Evolutionary conservation across 805 yeast species (phyloP).

Genomic region (Brettanomyces naardenensis): DNA sequence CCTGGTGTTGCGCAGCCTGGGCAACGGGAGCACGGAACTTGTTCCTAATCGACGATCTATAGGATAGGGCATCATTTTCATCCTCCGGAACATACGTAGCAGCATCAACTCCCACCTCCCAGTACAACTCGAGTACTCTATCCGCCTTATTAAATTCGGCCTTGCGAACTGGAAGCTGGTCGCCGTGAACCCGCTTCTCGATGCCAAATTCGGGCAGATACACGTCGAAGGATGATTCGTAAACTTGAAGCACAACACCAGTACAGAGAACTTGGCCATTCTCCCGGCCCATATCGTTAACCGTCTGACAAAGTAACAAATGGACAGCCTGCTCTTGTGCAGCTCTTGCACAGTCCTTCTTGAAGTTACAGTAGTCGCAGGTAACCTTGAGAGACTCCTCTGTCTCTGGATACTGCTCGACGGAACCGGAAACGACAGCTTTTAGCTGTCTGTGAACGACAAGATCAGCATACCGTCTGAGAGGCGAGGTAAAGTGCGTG

Average conservation of each 20-base stretch:
- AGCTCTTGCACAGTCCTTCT: conserved; percentile 84
- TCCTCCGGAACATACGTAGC: conserved; percentile 91
- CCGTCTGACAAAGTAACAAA: conserved; percentile 72
- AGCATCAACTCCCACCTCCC: conserved; percentile 91
- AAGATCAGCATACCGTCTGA: conserved; percentile 85
- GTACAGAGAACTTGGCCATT: conserved; percentile 79
- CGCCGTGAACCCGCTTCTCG: conserved; percentile 95
- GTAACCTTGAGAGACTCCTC: conserved; percentile 68
- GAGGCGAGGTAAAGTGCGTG: conserved; percentile 90
- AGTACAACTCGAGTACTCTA: conserved; percentile 69
- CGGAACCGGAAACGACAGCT: conserved; percentile 38
- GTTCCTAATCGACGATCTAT: conserved; percentile 70
- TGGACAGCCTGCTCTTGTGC: conserved; percentile 97
- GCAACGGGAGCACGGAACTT: conserved; percentile 64
- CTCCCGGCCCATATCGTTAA: conserved; percentile 59
- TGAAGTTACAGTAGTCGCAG: conserved; percentile 90
- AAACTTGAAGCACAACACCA: conserved; percentile 87
- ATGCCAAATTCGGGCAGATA: conserved; percentile 89
- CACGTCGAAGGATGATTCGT: conserved; percentile 93
- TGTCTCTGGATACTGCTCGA: conserved; percentile 41
- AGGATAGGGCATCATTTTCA: conserved; percentile 69
- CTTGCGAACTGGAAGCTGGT: conserved; percentile 83
- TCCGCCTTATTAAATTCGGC: conserved; percentile 79
- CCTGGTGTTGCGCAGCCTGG: conserved; percentile 58
- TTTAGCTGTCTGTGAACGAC: conserved; percentile 91